phyloP scores from a whole-genome alignment of 345 rosid species.

The Pistacia integerrima region DNA sequence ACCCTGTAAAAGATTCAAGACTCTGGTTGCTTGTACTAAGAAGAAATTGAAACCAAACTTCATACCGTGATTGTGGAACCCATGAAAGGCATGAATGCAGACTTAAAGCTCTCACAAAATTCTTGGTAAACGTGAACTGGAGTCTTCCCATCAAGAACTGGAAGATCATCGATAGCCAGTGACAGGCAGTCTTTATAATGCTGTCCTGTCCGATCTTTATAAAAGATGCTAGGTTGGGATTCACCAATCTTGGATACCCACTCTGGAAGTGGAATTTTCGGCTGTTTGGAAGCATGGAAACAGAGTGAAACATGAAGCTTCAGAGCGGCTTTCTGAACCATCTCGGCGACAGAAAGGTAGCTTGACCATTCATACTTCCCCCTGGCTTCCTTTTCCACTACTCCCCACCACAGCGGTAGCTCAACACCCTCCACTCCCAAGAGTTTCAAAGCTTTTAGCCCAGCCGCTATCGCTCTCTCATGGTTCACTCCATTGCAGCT shows the following conservation, averaged over 20 bases:
- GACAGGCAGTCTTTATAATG: constrained; percentile 69
- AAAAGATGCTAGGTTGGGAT: constrained; percentile 54
- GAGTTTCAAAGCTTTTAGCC: constrained; percentile 82
- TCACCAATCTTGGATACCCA: constrained; percentile 73
- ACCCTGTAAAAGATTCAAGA: neutral
- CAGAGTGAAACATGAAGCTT: constrained; percentile 79
- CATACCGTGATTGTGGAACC: constrained; percentile 77
- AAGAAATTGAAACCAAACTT: neutral
- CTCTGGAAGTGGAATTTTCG: constrained; percentile 60
- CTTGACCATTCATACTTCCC: constrained; percentile 88
- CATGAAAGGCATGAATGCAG: constrained; percentile 60
- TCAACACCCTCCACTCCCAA: constrained; percentile 91
- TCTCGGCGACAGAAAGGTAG: constrained; percentile 74
- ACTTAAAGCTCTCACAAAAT: constrained; percentile 84
- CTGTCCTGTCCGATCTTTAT: constrained; percentile 54
- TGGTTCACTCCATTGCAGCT: constrained; percentile 62
- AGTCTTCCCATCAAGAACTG: constrained; percentile 74
- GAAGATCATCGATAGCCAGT: constrained; percentile 72
- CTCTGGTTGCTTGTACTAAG: neutral
- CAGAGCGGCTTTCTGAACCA: constrained; percentile 73
- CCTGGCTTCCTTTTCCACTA: constrained; percentile 80
- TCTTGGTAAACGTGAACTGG: constrained; percentile 67
- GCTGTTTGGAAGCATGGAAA: constrained; percentile 58
- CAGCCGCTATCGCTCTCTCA: constrained; percentile 71
- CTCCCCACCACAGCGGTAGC: constrained; percentile 92